These are phyloP conservation scores for Triticum urartu DNA, from an alignment of 176 grass and related monocot species.

Conservation along the genomic window DNA sequence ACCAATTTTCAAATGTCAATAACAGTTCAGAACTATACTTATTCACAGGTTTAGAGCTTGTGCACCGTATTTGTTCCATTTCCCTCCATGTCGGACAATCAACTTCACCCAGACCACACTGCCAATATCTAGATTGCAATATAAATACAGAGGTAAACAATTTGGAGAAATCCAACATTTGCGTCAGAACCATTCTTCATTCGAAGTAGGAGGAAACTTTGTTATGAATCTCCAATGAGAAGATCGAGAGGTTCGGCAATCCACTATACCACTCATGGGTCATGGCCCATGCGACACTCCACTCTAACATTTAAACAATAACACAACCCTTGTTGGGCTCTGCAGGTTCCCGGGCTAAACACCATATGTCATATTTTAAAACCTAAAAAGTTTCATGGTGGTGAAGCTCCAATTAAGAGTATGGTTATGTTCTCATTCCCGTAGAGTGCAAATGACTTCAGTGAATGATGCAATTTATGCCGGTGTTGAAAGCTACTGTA, in stretches of 20 bases:
- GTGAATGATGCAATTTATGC: neutral
- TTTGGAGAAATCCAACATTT: conserved; percentile 11
- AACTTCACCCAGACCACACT: conserved; percentile 3
- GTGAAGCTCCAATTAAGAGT: neutral
- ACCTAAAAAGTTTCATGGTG: neutral
- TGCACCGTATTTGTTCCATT: neutral
- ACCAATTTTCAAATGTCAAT: conserved; percentile 16
- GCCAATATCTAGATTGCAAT: neutral
- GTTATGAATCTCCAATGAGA: neutral
- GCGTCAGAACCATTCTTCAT: neutral
- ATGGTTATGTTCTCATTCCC: neutral
- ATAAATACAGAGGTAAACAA: conserved; percentile 5
- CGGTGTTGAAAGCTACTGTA: neutral
- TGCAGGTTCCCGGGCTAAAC: neutral
- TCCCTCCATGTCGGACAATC: neutral
- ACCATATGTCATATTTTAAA: neutral
- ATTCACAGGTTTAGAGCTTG: neutral
- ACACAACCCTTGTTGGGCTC: neutral
- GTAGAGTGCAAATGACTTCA: neutral
- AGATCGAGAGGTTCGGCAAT: neutral
- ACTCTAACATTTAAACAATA: conserved; percentile 2
- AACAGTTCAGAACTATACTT: neutral
- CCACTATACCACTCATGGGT: neutral
- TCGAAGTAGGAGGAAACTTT: neutral
- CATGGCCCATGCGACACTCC: neutral